Evolutionary conservation across 352 stramenopile genomes (phyloP).

Genomic region (Pythium myriotylum): DNA sequence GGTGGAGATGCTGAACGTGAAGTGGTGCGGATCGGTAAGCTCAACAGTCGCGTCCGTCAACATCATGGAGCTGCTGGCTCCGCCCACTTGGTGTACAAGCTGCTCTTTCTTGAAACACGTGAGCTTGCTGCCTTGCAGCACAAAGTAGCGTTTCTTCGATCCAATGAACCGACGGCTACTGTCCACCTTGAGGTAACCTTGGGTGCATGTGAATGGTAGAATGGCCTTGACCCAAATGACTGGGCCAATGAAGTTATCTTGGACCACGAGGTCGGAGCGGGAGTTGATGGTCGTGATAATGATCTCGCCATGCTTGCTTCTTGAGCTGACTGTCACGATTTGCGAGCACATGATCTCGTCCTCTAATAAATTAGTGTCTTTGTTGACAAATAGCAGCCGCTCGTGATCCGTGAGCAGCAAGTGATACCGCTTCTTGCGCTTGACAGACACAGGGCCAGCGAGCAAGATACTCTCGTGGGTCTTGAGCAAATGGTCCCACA

Average conservation of each 20-base stretch:
- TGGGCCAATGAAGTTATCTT: slow-evolving; percentile 86
- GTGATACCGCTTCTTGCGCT: slow-evolving; percentile 87
- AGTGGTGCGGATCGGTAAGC: slow-evolving; percentile 56
- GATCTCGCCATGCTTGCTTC: slow-evolving; percentile 77
- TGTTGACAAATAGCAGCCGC: slow-evolving; percentile 86
- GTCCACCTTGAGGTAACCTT: slow-evolving; percentile 80
- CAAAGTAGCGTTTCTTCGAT: slow-evolving; percentile 87
- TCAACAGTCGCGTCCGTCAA: slow-evolving; percentile 70
- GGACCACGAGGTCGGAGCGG: slow-evolving; percentile 71
- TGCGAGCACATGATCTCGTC: slow-evolving; percentile 89
- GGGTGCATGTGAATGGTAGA: slow-evolving; percentile 84
- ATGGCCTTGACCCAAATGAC: slow-evolving; percentile 86
- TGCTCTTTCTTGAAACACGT: slow-evolving; percentile 46
- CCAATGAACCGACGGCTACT: slow-evolving; percentile 78
- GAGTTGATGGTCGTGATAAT: slow-evolving; percentile 66
- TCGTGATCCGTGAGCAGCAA: slow-evolving; percentile 85
- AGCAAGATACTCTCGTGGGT: slow-evolving; percentile 82
- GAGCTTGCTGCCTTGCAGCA: slow-evolving; percentile 39
- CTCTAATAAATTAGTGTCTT: slow-evolving; percentile 88
- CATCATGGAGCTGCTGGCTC: slow-evolving; percentile 72
- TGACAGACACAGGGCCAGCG: slow-evolving; percentile 74
- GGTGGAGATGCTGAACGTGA: slow-evolving; percentile 81
- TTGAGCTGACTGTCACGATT: slow-evolving; percentile 86
- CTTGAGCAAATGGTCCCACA: slow-evolving; percentile 85
- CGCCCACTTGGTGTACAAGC: slow-evolving; percentile 60